Base-by-base conservation (phyloP, 441 rosid species). In the Dalechampia spathulata region DNA sequence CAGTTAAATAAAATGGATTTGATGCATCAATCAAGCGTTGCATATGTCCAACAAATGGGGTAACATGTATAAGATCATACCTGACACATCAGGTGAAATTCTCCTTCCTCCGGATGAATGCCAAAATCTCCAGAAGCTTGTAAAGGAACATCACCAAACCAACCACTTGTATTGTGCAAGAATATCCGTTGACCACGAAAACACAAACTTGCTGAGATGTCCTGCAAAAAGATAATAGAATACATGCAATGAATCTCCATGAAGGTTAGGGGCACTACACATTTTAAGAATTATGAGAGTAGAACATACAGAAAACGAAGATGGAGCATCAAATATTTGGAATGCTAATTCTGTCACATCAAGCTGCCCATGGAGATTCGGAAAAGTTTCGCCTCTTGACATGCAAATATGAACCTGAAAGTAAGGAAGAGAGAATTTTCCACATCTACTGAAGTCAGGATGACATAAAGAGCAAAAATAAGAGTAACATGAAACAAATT, bases 121-220 rank as follows among this genome's bases (percentile, higher is more conserved):
- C 99, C 99, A 65, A 93, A 85, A 80, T 93, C 97, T 76, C 99
- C 99, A 67, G 99, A 93, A 77, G 97, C 96, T 81, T 93, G 97
- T 60, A 93, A 77, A 32, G 99, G 97, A 81, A 82, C 81, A 63
- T 75, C 72, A 63, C 99, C 99, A 81, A 85, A 93, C 95, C 92
- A 83, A 61, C 99, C 99, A 75, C 82, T 86, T 58, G 95, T 75
- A 74, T 93, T 93, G 62, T 93, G 97, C 51, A 93, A 76, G 76
- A 93, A 93, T 65, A 93, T 72, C 60, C 93, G 78, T 71, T 90
- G 99, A 67, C 99, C 96, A 15, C 97, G 97, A 75, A 93, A 93
- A 52, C 90, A 81, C 70, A 93, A 74, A 74, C 84, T 83, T 45
- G 93, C 85, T 22, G 90, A 82, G 64, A 87, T 68, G 70, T 93